Evolutionary conservation across 768 basidiomycete genomes (phyloP).

Genomic region (Trametes sanguinea): DNA sequence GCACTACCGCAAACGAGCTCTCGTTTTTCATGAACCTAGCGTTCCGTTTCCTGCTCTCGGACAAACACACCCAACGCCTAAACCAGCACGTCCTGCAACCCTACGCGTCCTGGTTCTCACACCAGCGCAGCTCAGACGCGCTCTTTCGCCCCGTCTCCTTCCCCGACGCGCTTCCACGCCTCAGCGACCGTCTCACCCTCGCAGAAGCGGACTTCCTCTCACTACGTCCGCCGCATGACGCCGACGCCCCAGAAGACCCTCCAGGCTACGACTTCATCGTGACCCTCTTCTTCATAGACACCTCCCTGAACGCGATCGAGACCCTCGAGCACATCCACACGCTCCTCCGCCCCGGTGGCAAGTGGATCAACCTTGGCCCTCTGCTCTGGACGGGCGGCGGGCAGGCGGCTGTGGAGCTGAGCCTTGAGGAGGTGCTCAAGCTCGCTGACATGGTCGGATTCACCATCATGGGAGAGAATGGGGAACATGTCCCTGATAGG

Average conservation of each 20-base stretch:
- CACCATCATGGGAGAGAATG: slow-evolving; percentile 26
- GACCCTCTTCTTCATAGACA: slow-evolving; percentile 46
- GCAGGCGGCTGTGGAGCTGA: slow-evolving; percentile 56
- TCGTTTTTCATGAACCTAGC: slow-evolving; percentile 68
- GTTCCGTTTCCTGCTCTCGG: slow-evolving; percentile 57
- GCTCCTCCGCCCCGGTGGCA: slow-evolving; percentile 61
- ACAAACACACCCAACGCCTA: slow-evolving; percentile 40
- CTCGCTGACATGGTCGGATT: slow-evolving; percentile 61
- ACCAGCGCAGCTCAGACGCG: slow-evolving; percentile 52
- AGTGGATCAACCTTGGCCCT: slow-evolving; percentile 74
- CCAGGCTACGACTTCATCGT: slow-evolving; percentile 59
- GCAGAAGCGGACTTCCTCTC: slow-evolving; percentile 60
- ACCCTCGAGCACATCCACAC: slow-evolving; percentile 55
- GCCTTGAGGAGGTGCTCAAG: slow-evolving; percentile 61
- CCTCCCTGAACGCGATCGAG: slow-evolving; percentile 37
- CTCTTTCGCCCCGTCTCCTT: slow-evolving; percentile 57
- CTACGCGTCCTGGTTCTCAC: slow-evolving; percentile 70
- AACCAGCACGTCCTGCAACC: slow-evolving; percentile 59
- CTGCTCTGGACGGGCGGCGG: slow-evolving; percentile 62
- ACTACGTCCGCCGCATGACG: not conserved
- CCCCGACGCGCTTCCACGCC: slow-evolving; percentile 61
- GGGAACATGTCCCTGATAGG: not conserved
- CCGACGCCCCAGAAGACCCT: not conserved
- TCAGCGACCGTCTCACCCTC: slow-evolving; percentile 45
- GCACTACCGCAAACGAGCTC: slow-evolving; percentile 62